These are phyloP conservation scores for Lentinula edodes DNA, from an alignment of 768 basidiomycete genomes.

Conservation along the genomic window DNA sequence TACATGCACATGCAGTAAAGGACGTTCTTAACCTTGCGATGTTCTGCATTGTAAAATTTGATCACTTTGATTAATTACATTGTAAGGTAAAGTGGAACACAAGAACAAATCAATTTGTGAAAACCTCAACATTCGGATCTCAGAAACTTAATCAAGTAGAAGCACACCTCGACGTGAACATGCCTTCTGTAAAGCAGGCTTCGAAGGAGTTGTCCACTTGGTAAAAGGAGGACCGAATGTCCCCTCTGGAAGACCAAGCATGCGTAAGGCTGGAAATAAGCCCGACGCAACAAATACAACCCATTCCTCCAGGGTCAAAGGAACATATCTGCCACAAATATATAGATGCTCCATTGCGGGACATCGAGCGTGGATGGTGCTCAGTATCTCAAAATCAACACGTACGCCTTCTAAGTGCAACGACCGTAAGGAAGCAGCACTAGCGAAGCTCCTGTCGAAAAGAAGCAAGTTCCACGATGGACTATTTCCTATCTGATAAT, in stretches of 20 bases:
- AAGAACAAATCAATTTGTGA: neutral
- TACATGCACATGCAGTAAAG: no score
- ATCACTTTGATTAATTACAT: no score
- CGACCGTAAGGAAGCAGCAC: slow-evolving; percentile 25
- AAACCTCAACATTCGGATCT: neutral
- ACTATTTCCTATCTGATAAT: slow-evolving; percentile 34
- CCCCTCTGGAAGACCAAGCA: slow-evolving; percentile 32
- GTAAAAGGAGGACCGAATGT: slow-evolving; percentile 33
- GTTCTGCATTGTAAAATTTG: no score
- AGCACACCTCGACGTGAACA: slow-evolving; percentile 16
- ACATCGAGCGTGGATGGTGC: slow-evolving; percentile 27
- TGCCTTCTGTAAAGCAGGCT: slow-evolving; percentile 14
- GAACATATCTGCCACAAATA: slow-evolving; percentile 33
- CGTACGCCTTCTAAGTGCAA: slow-evolving; percentile 38
- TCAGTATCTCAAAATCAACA: slow-evolving; percentile 30
- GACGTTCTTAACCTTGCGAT: no score
- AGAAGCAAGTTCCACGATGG: slow-evolving; percentile 19
- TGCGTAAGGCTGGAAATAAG: slow-evolving; percentile 25
- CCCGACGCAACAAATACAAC: slow-evolving; percentile 29
- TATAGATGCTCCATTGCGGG: slow-evolving; percentile 33
- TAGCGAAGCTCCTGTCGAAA: slow-evolving; percentile 22
- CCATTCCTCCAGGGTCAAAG: slow-evolving; percentile 38
- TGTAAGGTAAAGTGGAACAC: neutral
- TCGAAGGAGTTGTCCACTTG: slow-evolving; percentile 24
- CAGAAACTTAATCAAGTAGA: neutral